Evolutionary conservation across 106 monocot species (phyloP), one percentile per base, ranked within the genome.

Genomic region (Allium cepa): DNA sequence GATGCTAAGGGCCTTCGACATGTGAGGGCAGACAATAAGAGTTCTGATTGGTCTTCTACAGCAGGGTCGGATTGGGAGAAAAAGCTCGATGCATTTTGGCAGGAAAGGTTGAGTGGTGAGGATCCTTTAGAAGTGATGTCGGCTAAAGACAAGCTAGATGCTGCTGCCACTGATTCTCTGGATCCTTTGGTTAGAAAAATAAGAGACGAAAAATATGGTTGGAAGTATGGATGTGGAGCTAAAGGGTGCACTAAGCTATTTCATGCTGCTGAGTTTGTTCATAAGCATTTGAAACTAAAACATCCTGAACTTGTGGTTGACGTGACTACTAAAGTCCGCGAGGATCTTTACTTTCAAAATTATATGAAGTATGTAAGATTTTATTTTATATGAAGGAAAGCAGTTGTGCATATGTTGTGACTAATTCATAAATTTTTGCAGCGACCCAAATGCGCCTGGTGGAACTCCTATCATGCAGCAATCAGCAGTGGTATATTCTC

Each of bases 221-320:
- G 99, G 99, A 99, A 99, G 59, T 99, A 99, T 80, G 99, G 99
- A 12, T 99, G 99, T 76, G 99, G 99, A 27, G 99, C 99, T 64
- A 99, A 99, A 79, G 93, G 90, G 17, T 99, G 99, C 76, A 99
- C 99, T 26, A 99, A 99, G 69, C 84, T 99, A 26, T 99, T 99
- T 69, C 99, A 99, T 78, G 99, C 93, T 62, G 82, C 93, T 69
- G 99, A 99, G 69, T 99, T 93, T 93, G 99, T 99, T 71, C 85
- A 90, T 62, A 99, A 99, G 71, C 99, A 99, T 88, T 79, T 99
- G 28, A 90, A 74, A 73, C 93, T 99, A 17, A 99, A 99, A 71
- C 99, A 99, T 70, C 71, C 83, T 51, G 99, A 99, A 7, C 77
- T 93, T 49, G 87, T 93, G 28, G 53, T 93, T 73, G 99, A 99